Evolutionary conservation across 1,284 basidiomycete genomes (phyloP).

Genomic region (Ustilago lituana): DNA sequence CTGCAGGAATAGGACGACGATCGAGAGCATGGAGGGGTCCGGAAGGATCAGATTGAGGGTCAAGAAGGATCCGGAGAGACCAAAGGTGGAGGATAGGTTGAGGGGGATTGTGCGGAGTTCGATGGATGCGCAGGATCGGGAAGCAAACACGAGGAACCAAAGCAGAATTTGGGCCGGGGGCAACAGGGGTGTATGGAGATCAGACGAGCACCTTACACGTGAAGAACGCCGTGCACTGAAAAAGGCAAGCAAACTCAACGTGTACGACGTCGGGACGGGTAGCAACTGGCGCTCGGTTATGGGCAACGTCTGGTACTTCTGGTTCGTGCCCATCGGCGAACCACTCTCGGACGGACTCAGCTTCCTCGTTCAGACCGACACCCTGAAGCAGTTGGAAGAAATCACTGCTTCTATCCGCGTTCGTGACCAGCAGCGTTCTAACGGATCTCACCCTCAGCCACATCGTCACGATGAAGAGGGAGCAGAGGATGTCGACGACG

Average conservation of each 20-base stretch:
- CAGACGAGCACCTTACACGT: conserved; percentile 51
- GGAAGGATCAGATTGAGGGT: conserved; percentile 45
- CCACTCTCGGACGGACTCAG: conserved; percentile 45
- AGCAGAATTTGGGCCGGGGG: neutral
- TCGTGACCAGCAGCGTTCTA: conserved; percentile 2
- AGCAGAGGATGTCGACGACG: neutral
- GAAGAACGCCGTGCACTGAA: conserved; percentile 52
- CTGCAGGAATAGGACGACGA: conserved; percentile 65
- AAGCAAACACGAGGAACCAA: neutral
- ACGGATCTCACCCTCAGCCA: neutral
- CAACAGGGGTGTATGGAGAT: conserved; percentile 24
- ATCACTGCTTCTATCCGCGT: conserved; percentile 41
- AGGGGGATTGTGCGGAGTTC: conserved; percentile 20
- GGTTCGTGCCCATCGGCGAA: conserved; percentile 57
- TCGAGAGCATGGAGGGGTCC: conserved; percentile 67
- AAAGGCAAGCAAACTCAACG: conserved; percentile 56
- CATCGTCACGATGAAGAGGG: neutral
- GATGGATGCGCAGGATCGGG: neutral
- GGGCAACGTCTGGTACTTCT: conserved; percentile 47
- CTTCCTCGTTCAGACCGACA: conserved; percentile 40
- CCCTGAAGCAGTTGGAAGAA: conserved; percentile 42
- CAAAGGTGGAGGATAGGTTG: conserved; percentile 39
- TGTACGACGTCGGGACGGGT: conserved; percentile 56
- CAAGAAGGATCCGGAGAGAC: conserved; percentile 10
- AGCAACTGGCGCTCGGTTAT: conserved; percentile 57